Evolutionary conservation across 345 rosid genomes (phyloP).

Genomic region (Aethionema arabicum): DNA sequence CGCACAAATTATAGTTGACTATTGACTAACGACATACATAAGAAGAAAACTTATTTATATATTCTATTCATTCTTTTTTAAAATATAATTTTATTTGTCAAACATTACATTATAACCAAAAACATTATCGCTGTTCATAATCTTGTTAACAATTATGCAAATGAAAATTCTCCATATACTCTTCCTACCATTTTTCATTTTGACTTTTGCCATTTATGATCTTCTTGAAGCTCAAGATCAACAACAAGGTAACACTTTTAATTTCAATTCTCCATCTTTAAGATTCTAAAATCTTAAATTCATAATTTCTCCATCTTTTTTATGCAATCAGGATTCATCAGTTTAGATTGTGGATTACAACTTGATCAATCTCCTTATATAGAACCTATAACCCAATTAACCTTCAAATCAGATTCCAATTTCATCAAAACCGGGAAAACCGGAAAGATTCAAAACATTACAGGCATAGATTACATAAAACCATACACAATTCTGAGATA

Average conservation of each 20-base stretch:
- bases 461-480: constrained; percentile 2
- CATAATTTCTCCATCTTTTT: neutral
- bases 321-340: constrained; percentile 31
- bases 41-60: neutral
- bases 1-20: constrained; percentile 17
- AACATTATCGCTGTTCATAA: neutral
- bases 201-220: constrained; percentile 6
- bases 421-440: constrained; percentile 30
- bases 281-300: neutral
- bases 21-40: neutral
- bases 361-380: constrained; percentile 31
- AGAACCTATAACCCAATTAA: constrained; percentile 31
- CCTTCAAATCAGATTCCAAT: constrained; percentile 21
- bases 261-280: neutral
- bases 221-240: constrained; percentile 32
- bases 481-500: constrained; percentile 33
- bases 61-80: constrained; percentile 1
- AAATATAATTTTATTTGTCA: constrained; percentile 12
- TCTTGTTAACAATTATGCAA: neutral
- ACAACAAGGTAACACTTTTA: constrained; percentile 25
- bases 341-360: constrained; percentile 32
- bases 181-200: constrained; percentile 10
- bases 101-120: neutral
- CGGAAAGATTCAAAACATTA: constrained; percentile 21
- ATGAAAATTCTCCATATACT: constrained; percentile 25